A percentile compares a stretch with the other conserved stretches of the same genome.
phyloP scores from a whole-genome alignment of 345 rosid species.

The Bruguiera sexangula region DNA sequence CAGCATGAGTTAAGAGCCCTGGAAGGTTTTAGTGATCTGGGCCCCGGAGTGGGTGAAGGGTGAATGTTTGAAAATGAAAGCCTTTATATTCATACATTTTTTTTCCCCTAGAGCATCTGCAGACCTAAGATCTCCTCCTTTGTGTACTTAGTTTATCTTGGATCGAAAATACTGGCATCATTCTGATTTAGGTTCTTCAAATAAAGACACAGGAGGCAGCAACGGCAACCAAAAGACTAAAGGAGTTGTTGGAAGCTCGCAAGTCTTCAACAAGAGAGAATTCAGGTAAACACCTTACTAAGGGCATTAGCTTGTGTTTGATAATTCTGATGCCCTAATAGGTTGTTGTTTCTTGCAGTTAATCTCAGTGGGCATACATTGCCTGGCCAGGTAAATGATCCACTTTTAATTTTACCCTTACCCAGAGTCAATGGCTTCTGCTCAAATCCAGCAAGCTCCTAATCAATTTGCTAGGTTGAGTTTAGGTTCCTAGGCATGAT shows the following conservation, averaged over 20 bases:
- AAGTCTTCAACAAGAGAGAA: neutral
- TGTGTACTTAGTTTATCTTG: neutral
- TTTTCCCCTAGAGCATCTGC: neutral
- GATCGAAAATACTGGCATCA: neutral
- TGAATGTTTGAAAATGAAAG: too few species aligned
- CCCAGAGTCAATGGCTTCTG: constrained; percentile 1
- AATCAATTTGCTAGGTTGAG: constrained; percentile 12
- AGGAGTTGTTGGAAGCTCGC: neutral
- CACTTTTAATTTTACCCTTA: neutral
- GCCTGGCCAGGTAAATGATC: constrained; percentile 46
- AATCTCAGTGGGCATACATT: constrained; percentile 44
- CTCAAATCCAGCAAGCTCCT: constrained; percentile 4
- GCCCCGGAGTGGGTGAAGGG: too few species aligned
- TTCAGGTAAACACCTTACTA: constrained; percentile 22
- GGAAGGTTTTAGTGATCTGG: too few species aligned
- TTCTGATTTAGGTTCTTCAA: neutral
- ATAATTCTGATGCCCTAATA: constrained; percentile 11
- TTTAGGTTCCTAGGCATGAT: constrained; percentile 15
- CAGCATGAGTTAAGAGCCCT: too few species aligned
- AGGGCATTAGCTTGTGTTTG: neutral
- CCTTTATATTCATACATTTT: neutral
- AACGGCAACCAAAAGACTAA: neutral
- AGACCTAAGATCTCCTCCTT: neutral
- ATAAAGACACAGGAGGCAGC: neutral
- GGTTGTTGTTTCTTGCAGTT: constrained; percentile 32